phyloP scores from a whole-genome alignment of 2,329 filamentous ascomycete species.

The Paracorniculantispora psalliotae region DNA sequence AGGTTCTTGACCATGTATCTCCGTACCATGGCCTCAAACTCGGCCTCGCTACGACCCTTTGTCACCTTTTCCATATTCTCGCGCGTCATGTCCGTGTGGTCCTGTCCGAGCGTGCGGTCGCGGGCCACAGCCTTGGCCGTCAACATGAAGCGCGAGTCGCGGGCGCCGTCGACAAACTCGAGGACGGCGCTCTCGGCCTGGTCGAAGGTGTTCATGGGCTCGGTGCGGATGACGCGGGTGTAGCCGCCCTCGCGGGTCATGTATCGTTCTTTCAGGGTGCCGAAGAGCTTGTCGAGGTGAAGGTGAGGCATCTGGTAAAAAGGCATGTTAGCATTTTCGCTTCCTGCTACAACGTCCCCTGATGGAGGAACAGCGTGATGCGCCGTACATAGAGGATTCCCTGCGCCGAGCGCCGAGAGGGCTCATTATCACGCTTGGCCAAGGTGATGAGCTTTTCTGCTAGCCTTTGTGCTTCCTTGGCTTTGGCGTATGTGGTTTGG shows the following conservation, averaged over 20 bases:
- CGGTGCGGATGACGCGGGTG: constrained; percentile 88
- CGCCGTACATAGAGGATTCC: constrained; percentile 76
- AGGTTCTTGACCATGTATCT: constrained; percentile 8
- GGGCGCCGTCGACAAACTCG: constrained; percentile 89
- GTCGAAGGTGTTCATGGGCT: constrained; percentile 77
- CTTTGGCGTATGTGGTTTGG: constrained; percentile 91
- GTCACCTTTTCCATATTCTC: constrained; percentile 83
- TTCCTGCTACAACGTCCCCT: not conserved
- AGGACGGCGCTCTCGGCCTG: constrained; percentile 87
- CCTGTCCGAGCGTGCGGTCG: constrained; percentile 49
- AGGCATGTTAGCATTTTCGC: not conserved
- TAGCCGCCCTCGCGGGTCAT: constrained; percentile 78
- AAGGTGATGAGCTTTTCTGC: constrained; percentile 93
- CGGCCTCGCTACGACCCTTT: constrained; percentile 63
- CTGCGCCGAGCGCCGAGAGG: constrained; percentile 67
- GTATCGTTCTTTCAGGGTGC: constrained; percentile 75
- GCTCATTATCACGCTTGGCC: constrained; percentile 88
- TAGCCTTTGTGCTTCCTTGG: constrained; percentile 90
- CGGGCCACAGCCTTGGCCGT: constrained; percentile 79
- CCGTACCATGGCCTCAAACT: constrained; percentile 50
- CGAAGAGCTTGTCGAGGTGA: constrained; percentile 82
- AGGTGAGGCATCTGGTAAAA: constrained; percentile 46
- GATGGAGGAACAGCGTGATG: not conserved
- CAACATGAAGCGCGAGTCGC: constrained; percentile 91
- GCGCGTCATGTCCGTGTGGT: constrained; percentile 65